A percentile compares a stretch with the other conserved stretches of the same genome.
phyloP scores from a whole-genome alignment of 139 green algal genomes.

The Nannochloris sp. region DNA sequence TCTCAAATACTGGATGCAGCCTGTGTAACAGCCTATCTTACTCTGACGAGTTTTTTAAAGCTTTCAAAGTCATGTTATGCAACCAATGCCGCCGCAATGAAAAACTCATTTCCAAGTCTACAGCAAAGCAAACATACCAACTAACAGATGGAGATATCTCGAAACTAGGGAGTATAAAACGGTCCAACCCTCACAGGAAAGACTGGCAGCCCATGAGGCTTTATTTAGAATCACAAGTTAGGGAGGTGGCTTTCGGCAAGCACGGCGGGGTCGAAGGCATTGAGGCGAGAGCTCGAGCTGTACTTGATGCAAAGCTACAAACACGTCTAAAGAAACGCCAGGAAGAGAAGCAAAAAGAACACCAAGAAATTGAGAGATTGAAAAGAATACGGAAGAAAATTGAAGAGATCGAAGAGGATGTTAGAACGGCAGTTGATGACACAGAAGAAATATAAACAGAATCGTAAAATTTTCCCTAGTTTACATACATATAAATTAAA shows the following conservation, averaged over 20 bases:
- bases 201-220: constrained; percentile 57
- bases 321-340: constrained; percentile 4
- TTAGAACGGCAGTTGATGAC: background rate
- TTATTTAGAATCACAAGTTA: constrained; percentile 53
- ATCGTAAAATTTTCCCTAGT: no score
- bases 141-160: constrained; percentile 51
- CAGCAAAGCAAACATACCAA: constrained; percentile 40
- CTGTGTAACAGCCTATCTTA: constrained; percentile 38
- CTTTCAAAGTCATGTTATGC: constrained; percentile 45
- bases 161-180: constrained; percentile 42
- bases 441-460: background rate
- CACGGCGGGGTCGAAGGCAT: constrained; percentile 30
- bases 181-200: constrained; percentile 57
- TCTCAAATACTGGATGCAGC: constrained; percentile 16
- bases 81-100: constrained; percentile 38
- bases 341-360: constrained; percentile 10
- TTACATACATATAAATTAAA: no score
- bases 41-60: constrained; percentile 28
- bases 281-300: constrained; percentile 8
- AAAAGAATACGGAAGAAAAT: constrained; percentile 14
- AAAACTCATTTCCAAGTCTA: constrained; percentile 46
- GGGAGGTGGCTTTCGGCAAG: constrained; percentile 23
- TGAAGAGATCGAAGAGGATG: background rate
- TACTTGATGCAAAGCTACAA: constrained; percentile 5
- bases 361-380: constrained; percentile 3